Evolutionary conservation across 306 rosid genomes (phyloP).

Genomic region (Malus fusca): DNA sequence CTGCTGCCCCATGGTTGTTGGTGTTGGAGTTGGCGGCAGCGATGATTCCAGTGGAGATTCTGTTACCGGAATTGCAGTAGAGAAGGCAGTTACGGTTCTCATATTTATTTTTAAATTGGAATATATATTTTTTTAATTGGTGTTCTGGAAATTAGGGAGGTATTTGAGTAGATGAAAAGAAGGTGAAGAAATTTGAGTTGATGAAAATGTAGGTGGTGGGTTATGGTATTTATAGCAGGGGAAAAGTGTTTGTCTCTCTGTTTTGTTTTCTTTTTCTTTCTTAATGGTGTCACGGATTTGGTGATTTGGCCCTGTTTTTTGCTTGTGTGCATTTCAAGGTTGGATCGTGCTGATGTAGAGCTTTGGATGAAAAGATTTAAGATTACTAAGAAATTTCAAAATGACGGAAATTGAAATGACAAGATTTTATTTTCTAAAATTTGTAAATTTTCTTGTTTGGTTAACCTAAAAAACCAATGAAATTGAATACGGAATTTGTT

Average conservation of each 20-base stretch:
- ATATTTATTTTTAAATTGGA: conserved; percentile 7
- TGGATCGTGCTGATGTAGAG: background rate
- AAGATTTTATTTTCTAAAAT: too few species aligned
- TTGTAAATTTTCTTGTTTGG: too few species aligned
- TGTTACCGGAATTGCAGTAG: background rate
- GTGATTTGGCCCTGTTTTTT: conserved; percentile 16
- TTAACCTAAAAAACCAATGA: too few species aligned
- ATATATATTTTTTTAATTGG: background rate
- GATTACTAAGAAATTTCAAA: too few species aligned
- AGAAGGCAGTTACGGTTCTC: conserved; percentile 27
- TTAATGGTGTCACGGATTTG: too few species aligned
- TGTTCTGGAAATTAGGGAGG: background rate
- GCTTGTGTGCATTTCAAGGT: background rate
- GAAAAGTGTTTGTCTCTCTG: background rate
- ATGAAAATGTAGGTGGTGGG: conserved; percentile 9
- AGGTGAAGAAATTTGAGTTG: conserved; percentile 22
- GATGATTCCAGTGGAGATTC: background rate
- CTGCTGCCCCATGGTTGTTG: background rate
- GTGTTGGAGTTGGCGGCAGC: conserved; percentile 1
- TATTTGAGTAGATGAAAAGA: conserved; percentile 2
- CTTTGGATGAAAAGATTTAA: too few species aligned
- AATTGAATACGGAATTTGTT: too few species aligned
- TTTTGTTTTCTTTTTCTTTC: background rate
- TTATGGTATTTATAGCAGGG: conserved; percentile 38
- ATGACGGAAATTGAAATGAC: too few species aligned